phyloP scores from a whole-genome alignment of 306 rosid species.

The Trifolium pratense region DNA sequence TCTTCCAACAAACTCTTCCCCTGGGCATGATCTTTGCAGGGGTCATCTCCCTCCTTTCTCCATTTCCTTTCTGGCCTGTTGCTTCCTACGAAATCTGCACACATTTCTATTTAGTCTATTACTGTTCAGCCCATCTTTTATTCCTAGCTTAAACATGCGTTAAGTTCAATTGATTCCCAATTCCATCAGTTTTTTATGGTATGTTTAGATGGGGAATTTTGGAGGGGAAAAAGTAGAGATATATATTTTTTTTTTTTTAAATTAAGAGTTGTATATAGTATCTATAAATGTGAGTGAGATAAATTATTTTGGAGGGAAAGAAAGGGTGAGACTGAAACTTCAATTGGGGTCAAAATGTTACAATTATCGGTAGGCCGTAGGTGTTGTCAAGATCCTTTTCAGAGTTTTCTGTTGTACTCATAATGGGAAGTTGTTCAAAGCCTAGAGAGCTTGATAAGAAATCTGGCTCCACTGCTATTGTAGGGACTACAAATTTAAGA shows the following conservation, averaged over 20 bases:
- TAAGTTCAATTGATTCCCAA: too few species aligned
- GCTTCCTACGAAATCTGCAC: too few species aligned
- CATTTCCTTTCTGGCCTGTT: too few species aligned
- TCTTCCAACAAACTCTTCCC: too few species aligned
- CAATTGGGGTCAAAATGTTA: neutral
- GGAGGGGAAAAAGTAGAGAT: neutral
- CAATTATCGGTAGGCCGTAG: neutral
- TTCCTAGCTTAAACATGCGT: too few species aligned
- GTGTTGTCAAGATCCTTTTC: neutral
- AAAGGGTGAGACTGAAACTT: neutral
- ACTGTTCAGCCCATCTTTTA: too few species aligned
- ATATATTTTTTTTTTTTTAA: neutral
- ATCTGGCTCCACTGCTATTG: conserved; percentile 30
- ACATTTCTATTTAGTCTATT: too few species aligned
- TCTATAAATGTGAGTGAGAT: neutral
- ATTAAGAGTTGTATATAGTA: neutral
- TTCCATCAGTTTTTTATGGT: too few species aligned
- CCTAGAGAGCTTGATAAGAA: conserved; percentile 32
- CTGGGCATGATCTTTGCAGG: too few species aligned
- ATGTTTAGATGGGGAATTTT: neutral
- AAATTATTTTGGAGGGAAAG: neutral
- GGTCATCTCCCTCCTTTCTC: too few species aligned
- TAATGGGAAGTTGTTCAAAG: conserved; percentile 33
- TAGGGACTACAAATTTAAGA: conserved; percentile 39
- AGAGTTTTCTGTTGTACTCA: too few species aligned